A percentile compares a stretch with the other conserved stretches of the same genome.
Evolutionary conservation across 73 alveolate genomes (phyloP).

Genomic region (Diophrys sp.): DNA sequence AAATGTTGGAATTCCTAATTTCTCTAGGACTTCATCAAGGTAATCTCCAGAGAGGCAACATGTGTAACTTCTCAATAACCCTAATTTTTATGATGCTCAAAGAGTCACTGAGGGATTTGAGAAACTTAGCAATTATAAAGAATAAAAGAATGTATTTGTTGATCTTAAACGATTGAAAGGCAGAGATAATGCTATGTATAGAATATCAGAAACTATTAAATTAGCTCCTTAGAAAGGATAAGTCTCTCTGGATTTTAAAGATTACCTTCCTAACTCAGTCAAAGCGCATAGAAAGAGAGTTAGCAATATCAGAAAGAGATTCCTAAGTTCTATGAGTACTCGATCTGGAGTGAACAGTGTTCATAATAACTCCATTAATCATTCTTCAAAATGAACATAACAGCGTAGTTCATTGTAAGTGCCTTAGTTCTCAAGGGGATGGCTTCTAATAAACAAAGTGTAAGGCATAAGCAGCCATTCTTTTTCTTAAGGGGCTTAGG

Average conservation of each 20-base stretch:
- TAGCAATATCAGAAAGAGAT: too few species aligned
- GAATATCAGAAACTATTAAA: neutral
- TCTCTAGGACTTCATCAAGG: neutral
- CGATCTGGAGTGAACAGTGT: neutral
- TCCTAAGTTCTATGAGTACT: neutral
- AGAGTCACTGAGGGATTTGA: neutral
- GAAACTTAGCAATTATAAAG: neutral
- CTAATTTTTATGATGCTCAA: neutral
- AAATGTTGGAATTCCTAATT: neutral
- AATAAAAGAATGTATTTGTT: too few species aligned
- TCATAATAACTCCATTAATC: too few species aligned
- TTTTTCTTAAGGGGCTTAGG: too few species aligned
- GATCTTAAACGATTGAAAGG: neutral
- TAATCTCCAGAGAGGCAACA: neutral
- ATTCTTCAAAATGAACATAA: too few species aligned
- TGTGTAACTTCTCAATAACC: neutral
- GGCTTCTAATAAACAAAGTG: too few species aligned
- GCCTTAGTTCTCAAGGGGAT: too few species aligned
- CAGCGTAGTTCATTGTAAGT: too few species aligned
- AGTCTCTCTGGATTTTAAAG: neutral
- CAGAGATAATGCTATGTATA: neutral
- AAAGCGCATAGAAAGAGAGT: neutral
- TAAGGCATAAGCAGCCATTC: too few species aligned
- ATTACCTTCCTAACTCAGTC: neutral
- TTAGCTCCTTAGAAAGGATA: neutral